A percentile compares a stretch with the other conserved stretches of the same genome.
These are phyloP conservation scores for Thelonectria rubi DNA, from an alignment of 2,329 filamentous ascomycete species.

Conservation along the genomic window DNA sequence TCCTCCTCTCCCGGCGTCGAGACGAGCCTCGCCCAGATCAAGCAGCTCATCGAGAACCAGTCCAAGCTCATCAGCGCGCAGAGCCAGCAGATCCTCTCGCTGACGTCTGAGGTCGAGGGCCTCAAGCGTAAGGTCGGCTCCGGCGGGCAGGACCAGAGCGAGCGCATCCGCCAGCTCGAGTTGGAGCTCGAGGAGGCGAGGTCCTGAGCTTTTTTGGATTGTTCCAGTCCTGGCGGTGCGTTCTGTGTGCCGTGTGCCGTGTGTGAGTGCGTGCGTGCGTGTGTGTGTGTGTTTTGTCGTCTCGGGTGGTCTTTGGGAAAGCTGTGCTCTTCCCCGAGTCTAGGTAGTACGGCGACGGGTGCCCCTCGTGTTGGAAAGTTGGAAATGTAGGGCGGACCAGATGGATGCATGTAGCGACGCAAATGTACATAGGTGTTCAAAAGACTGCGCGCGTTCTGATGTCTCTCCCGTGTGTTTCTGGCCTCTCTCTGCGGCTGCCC, in stretches of 20 bases:
- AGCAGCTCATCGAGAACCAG: conserved; percentile 78
- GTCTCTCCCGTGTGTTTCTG: conserved; percentile 17
- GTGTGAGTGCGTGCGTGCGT: conserved; percentile 4
- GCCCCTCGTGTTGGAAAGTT: no score
- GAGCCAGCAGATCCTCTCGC: conserved; percentile 74
- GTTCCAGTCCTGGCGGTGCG: no score
- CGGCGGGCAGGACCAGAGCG: conserved; percentile 68
- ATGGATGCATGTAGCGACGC: conserved; percentile 35
- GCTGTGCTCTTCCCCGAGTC: no score
- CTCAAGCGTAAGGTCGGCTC: conserved; percentile 78
- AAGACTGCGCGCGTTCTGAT: no score
- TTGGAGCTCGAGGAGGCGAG: conserved; percentile 71
- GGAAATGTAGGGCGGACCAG: no score
- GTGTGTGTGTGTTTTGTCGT: no score
- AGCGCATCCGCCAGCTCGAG: conserved; percentile 73
- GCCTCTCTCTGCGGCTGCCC: no score
- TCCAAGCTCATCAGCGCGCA: conserved; percentile 81
- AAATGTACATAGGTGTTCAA: conserved; percentile 43
- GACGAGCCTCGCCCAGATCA: conserved; percentile 78
- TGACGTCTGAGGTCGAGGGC: conserved; percentile 79
- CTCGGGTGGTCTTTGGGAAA: no score
- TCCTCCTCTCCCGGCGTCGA: conserved; percentile 56
- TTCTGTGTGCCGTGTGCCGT: no score
- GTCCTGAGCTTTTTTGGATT: conserved; percentile 51
- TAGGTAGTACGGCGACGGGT: no score